Percentiles rank a stretch among this genome's conserved stretches.
These are phyloP conservation scores for Penicillium sp. DNA, from an alignment of 2,329 filamentous ascomycete genomes.

Conservation along the genomic window DNA sequence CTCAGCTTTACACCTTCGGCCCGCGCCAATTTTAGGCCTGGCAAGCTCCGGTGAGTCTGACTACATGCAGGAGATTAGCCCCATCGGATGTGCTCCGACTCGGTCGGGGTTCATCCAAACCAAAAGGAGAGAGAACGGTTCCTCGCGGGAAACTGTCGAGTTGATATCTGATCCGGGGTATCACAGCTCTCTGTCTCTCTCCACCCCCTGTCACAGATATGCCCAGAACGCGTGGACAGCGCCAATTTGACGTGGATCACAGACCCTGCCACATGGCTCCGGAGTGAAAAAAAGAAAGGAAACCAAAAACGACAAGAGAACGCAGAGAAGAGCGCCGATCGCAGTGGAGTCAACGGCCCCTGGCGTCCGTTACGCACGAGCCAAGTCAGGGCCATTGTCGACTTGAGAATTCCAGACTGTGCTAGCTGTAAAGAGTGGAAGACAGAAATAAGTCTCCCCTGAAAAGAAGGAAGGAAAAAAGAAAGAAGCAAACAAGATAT, in stretches of 20 bases:
- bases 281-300: not conserved
- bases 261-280: not conserved
- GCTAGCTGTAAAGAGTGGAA: too few relatives aligned
- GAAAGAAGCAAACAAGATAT: too few relatives aligned
- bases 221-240: not conserved
- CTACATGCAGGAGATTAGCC: not conserved
- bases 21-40: not conserved
- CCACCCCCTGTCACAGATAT: not conserved
- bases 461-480: too few relatives aligned
- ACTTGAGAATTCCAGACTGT: too few relatives aligned
- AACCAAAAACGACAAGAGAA: not conserved
- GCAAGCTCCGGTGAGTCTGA: not conserved
- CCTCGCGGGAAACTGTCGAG: not conserved
- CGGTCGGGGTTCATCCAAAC: not conserved
- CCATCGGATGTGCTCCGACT: constrained; percentile 2
- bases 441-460: not conserved
- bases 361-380: constrained; percentile 16
- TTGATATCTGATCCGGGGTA: not conserved
- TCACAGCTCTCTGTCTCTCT: too few relatives aligned
- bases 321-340: constrained; percentile 6
- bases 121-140: too few relatives aligned
- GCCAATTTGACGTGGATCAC: not conserved
- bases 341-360: constrained; percentile 21
- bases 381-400: too few relatives aligned
- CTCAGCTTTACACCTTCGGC: not conserved